A percentile compares a stretch with the other conserved stretches of the same genome.
Conservation (phyloP, 2,329 filamentous ascomycete species). For the Bipolaris victoriae region DNA sequence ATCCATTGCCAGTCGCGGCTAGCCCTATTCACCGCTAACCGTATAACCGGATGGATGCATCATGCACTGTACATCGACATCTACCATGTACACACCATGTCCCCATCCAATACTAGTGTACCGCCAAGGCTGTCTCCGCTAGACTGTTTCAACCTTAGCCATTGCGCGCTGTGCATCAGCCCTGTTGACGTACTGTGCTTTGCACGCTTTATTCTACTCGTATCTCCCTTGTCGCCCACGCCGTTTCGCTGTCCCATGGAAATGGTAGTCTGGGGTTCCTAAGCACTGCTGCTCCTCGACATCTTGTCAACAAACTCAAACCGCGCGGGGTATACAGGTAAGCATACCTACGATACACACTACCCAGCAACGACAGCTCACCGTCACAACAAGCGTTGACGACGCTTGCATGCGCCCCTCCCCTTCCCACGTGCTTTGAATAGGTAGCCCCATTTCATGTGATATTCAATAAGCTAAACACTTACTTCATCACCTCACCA, state of each 20-base stretch:
- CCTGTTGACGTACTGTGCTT: background rate
- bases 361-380: background rate
- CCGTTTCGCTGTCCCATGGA: conserved; percentile 8
- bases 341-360: background rate
- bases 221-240: background rate
- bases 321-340: background rate
- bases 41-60: conserved; percentile 2
- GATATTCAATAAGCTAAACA: background rate
- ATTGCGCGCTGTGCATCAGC: background rate
- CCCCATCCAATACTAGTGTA: background rate
- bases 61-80: conserved; percentile 1
- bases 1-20: conserved; percentile 20
- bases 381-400: background rate
- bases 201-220: background rate
- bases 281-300: background rate
- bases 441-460: background rate
- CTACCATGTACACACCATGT: background rate
- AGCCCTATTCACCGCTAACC: conserved; percentile 16
- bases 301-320: background rate
- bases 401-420: background rate
- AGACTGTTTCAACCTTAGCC: background rate
- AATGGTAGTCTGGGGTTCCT: conserved; percentile 3
- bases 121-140: background rate
- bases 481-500: background rate
- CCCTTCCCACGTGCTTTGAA: background rate